phyloP scores from a whole-genome alignment of 2,329 filamentous ascomycete genomes.

The Calonectria ilicicola region DNA sequence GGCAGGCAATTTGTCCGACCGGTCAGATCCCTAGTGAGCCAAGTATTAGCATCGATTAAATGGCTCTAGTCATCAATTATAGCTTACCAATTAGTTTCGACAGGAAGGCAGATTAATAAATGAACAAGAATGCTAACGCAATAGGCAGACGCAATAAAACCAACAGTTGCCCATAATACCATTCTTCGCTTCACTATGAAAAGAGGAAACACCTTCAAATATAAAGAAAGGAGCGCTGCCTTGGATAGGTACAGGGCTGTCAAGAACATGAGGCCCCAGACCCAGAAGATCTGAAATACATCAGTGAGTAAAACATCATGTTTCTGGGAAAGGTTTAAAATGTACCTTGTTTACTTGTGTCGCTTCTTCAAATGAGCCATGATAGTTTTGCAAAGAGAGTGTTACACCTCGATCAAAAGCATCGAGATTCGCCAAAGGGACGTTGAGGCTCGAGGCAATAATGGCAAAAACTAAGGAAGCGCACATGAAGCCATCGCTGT shows the following conservation, averaged over 20 bases:
- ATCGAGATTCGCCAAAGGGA: neutral
- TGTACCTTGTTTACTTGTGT: neutral
- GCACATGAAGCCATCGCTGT: neutral
- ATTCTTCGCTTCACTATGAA: slow-evolving; percentile 11
- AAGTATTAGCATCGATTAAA: too few relatives aligned
- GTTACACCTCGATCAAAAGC: neutral
- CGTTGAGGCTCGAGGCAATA: neutral
- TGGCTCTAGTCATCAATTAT: too few relatives aligned
- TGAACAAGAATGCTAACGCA: neutral
- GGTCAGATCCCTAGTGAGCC: too few relatives aligned
- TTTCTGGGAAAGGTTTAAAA: neutral
- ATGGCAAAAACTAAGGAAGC: neutral
- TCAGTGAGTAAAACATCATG: neutral
- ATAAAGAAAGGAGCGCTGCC: neutral
- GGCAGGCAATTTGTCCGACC: too few relatives aligned
- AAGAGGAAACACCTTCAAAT: neutral
- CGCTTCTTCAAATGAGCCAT: neutral
- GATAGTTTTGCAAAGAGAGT: neutral
- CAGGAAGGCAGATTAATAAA: neutral
- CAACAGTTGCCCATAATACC: neutral
- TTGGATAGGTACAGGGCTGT: neutral
- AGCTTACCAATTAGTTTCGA: neutral
- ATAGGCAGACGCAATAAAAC: neutral
- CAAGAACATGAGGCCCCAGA: neutral
- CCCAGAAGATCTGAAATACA: neutral